A percentile compares a stretch with the other conserved stretches of the same genome.
These are phyloP conservation scores for Erodium chrysanthum DNA, from an alignment of 441 rosid genomes.

Conservation along the genomic window DNA sequence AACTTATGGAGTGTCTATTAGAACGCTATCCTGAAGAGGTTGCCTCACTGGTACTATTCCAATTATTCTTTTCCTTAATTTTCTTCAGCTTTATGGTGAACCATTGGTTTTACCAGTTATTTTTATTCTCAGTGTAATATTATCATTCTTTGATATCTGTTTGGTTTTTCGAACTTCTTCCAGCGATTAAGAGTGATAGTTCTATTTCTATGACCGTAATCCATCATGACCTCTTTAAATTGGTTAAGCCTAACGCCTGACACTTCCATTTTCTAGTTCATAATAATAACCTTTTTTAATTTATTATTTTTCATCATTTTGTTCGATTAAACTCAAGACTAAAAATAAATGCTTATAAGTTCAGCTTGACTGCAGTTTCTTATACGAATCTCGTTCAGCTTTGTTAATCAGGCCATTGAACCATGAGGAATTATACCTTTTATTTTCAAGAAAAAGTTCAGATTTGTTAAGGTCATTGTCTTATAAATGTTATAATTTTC, in stretches of 20 bases:
- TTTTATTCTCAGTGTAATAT: neutral
- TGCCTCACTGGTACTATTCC: constrained; percentile 43
- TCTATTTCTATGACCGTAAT: neutral
- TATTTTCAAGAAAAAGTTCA: no score
- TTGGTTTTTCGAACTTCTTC: no score
- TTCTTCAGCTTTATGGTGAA: neutral
- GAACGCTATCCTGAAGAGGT: constrained; percentile 44
- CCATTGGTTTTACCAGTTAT: neutral
- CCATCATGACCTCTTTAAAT: neutral
- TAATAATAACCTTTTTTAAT: neutral
- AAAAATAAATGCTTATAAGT: neutral
- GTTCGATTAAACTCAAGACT: neutral
- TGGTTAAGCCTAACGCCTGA: neutral
- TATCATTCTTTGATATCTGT: neutral
- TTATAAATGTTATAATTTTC: neutral
- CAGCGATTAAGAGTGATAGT: no score
- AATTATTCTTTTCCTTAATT: constrained; percentile 14
- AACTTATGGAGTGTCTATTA: constrained; percentile 70
- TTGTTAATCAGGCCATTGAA: neutral
- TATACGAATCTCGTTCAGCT: neutral
- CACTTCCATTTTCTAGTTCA: neutral
- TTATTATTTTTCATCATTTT: neutral
- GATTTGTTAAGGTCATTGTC: neutral
- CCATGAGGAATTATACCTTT: neutral
- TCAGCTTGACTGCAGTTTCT: neutral